Base-by-base conservation (phyloP, 108 stramenopile genomes). In the Skeletonema grethae region DNA sequence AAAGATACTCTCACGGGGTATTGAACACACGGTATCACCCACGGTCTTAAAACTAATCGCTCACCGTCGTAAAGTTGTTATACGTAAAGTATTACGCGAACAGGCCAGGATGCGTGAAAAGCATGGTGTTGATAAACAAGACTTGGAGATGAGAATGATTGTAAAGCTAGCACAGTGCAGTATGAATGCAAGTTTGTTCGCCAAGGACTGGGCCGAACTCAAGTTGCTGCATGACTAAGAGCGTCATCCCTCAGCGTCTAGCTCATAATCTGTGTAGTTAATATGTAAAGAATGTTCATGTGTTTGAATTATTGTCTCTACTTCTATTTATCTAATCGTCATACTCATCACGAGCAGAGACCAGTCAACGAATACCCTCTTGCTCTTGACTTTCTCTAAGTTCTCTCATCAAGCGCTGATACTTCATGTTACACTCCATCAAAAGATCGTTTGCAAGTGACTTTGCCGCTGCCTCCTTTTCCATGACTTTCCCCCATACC, bases 341-440 rank as follows among this genome's bases (percentile, higher is more conserved):
- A 28, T 28, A 28, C 25, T 28, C 25, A 28, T 28, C 1, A 28
- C 1, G 25, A 28, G 1, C 25, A 28, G 25, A 1, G 1, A 28
- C 25, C 25, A 28, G 25, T 28, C 25, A 28, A 28, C 25, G 1
- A 28, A 28, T 28, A 28, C 25, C 25, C 1, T 28, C 25, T 28
- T 28, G 25, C 20, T 61, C 65, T 11, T 62, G 70, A 31, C 72
- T 73, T 28, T 75, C 80, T 43, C 90, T 81, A 53, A 93, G 62
- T 15, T 72, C 60, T 72, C 84, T 85, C 94, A 95, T 95, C 65
- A 88, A 35, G 4, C 62, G 75, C 63, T 90, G 87, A 76, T 95
- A 95, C 55, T 88, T 90, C 22, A 72, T 36, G 56, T 85, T 90
- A 76, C 87, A 90, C 63, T 67, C 80, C 89, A 91, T 90, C 30